Evolutionary conservation across 441 rosid species (phyloP), one percentile per base, ranked within the genome.

Genomic region (Jatropha podagrica): DNA sequence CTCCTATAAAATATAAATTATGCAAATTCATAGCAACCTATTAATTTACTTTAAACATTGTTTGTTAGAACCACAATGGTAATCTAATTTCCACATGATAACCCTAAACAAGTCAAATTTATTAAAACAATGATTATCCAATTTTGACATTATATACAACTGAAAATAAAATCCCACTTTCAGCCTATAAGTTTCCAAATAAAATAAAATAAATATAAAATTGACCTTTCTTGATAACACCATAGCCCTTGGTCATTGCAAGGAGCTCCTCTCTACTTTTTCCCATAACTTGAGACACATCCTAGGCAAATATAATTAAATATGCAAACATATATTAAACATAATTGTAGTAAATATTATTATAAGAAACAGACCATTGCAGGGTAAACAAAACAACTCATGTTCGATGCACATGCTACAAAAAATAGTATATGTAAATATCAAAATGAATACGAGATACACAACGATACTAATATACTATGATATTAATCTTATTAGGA

Each of bases 191-290:
- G 46, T 61, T 49, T 51, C 41, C 46, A 71, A 38, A 23, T 55
- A 65, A 15, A 42, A 61, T 14, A 12, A 18, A 75, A 74, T 73
- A 20, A 5, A 75, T 55, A 40, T 52, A 51, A 78, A 73, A 62
- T 83, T 71, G 77, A 93, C 98, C 97, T 84, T 83, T 85, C 83
- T 85, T 89, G 74, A 83, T 86, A 66, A 78, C 87, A 46, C 61
- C 80, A 68, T 79, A 77, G 65, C 76, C 88, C 81, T 88, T 88
- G 58, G 92, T 89, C 97, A 93, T 92, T 38, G 98, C 94, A 81
- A 96, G 84, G 76, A 94, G 97, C 84, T 96, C 98, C 60, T 90
- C 93, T 82, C 86, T 89, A 87, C 91, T 90, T 85, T 94, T 94
- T 78, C 96, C 97, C 85, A 76, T 83, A 40, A 93, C 89, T 86